Conservation (phyloP, 2,329 filamentous ascomycete species). For the Aspergillus nomiae region DNA sequence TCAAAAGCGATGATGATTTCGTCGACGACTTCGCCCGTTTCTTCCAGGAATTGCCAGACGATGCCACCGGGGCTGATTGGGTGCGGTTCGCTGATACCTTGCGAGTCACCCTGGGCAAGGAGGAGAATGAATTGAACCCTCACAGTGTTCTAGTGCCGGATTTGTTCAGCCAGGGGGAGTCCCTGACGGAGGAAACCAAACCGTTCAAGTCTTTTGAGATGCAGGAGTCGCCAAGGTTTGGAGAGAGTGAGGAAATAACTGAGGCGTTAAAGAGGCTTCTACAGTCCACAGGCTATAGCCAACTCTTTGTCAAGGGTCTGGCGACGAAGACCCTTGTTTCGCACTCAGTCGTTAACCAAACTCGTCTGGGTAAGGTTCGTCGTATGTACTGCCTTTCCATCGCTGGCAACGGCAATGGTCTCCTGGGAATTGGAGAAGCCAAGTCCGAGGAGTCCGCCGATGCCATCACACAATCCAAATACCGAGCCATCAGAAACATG, state of each 20-base stretch:
- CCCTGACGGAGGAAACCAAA: conserved; percentile 32
- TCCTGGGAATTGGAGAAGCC: conserved; percentile 85
- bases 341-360: conserved; percentile 85
- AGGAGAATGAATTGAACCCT: conserved; percentile 52
- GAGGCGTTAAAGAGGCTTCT: conserved; percentile 53
- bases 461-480: conserved; percentile 70
- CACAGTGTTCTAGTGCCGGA: conserved; percentile 54
- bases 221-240: neutral
- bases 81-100: conserved; percentile 48
- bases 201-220: conserved; percentile 27
- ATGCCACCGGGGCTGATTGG: conserved; percentile 49
- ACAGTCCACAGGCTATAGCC: conserved; percentile 58
- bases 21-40: conserved; percentile 57
- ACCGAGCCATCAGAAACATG: conserved; percentile 88
- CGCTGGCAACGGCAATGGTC: conserved; percentile 82
- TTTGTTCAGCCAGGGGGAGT: conserved; percentile 49
- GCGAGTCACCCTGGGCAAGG: conserved; percentile 54
- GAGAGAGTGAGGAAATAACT: conserved; percentile 34
- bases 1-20: conserved; percentile 66
- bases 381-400: conserved; percentile 75
- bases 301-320: conserved; percentile 53
- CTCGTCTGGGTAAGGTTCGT: conserved; percentile 88
- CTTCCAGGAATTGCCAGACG: conserved; percentile 52
- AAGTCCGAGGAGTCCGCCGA: conserved; percentile 76
- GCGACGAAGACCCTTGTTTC: conserved; percentile 71